These are phyloP conservation scores for Nemania abortiva DNA, from an alignment of 2,329 filamentous ascomycete genomes.

Conservation along the genomic window DNA sequence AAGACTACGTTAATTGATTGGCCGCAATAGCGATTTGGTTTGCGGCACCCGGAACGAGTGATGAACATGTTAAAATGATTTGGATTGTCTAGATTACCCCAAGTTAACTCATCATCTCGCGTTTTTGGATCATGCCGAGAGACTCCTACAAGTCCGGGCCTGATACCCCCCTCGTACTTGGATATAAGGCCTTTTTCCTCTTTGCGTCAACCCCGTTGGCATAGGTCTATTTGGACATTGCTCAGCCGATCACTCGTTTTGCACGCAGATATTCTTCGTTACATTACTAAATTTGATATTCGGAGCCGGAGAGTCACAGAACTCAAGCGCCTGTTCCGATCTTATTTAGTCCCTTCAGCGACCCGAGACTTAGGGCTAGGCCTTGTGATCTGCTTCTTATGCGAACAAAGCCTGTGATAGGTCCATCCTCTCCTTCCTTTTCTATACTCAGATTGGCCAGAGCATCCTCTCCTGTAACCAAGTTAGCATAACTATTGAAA, in stretches of 20 bases:
- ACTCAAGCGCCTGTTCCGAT: slow-evolving; percentile 62
- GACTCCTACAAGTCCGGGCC: slow-evolving; percentile 20
- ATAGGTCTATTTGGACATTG: slow-evolving; percentile 24
- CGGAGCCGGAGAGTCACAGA: neutral
- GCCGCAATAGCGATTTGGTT: neutral
- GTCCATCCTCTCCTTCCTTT: slow-evolving; percentile 94
- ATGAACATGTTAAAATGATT: slow-evolving; percentile 26
- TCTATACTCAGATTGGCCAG: slow-evolving; percentile 97
- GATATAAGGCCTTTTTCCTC: slow-evolving; percentile 30
- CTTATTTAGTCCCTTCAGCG: slow-evolving; percentile 93
- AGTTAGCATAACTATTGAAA: slow-evolving; percentile 35
- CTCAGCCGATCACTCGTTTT: slow-evolving; percentile 15
- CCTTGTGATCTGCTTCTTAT: slow-evolving; percentile 98
- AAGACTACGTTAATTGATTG: neutral
- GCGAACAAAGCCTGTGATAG: slow-evolving; percentile 95
- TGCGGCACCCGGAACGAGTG: neutral
- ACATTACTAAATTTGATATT: slow-evolving; percentile 28
- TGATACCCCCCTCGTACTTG: slow-evolving; percentile 21
- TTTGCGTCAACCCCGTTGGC: neutral
- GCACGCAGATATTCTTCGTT: neutral
- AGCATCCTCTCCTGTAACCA: slow-evolving; percentile 86
- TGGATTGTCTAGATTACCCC: slow-evolving; percentile 36
- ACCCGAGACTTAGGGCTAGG: slow-evolving; percentile 90
- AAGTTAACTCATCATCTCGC: slow-evolving; percentile 27
- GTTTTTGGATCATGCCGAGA: slow-evolving; percentile 22